Percentiles rank a stretch among this genome's conserved stretches.
Evolutionary conservation across 148 eudicot genomes (phyloP).

Genomic region (Salicornia ramosissima): DNA sequence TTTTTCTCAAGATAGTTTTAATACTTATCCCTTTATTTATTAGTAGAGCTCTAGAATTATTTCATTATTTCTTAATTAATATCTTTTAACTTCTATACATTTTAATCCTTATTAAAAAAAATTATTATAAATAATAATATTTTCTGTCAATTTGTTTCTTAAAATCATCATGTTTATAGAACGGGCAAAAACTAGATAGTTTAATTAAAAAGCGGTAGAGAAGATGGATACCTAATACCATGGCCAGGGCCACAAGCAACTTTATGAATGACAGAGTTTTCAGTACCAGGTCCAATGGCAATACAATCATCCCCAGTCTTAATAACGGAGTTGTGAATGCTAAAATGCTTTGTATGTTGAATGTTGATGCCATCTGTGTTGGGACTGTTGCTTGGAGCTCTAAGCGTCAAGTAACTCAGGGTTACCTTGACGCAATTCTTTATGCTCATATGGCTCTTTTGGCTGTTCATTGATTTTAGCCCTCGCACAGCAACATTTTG

Average conservation of each 20-base stretch:
- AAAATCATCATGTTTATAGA: too few species aligned
- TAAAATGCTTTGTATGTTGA: constrained; percentile 28
- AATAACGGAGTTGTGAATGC: constrained; percentile 25
- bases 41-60: too few species aligned
- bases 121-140: too few species aligned
- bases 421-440: constrained; percentile 31
- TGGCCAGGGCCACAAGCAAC: constrained; percentile 67
- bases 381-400: constrained; percentile 51
- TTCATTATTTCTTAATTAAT: too few species aligned
- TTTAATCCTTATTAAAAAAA: too few species aligned
- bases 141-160: too few species aligned
- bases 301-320: constrained; percentile 57
- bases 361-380: constrained; percentile 62
- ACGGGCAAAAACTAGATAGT: too few species aligned
- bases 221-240: constrained; percentile 73
- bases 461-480: constrained; percentile 45
- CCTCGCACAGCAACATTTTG: constrained; percentile 36
- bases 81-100: too few species aligned
- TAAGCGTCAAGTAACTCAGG: constrained; percentile 29
- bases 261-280: constrained; percentile 28
- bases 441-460: constrained; percentile 38
- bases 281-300: constrained; percentile 49
- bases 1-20: too few species aligned
- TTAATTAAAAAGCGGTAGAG: too few species aligned
- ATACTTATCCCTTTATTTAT: too few species aligned